phyloP scores from a whole-genome alignment of 768 basidiomycete genomes.

The Mycena albidolilacea region DNA sequence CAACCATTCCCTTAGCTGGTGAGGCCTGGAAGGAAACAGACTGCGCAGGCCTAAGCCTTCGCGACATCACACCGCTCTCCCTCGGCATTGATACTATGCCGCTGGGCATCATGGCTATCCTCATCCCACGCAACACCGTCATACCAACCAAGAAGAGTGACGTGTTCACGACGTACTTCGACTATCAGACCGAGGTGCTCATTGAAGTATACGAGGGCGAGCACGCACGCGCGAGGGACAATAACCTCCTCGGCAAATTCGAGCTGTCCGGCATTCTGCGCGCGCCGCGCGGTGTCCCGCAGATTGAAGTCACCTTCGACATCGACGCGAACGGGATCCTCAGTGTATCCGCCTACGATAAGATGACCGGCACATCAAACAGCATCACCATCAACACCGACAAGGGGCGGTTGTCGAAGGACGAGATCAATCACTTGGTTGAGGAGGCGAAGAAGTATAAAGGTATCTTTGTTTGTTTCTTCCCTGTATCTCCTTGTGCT shows the following conservation, averaged over 20 bases:
- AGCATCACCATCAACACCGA: conserved; percentile 96
- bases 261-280: conserved; percentile 19
- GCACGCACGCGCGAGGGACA: conserved; percentile 22
- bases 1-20: not conserved
- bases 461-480: conserved; percentile 54
- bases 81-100: conserved; percentile 46
- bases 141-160: conserved; percentile 19
- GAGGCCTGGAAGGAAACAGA: not conserved
- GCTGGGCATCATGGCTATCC: conserved; percentile 42
- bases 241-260: conserved; percentile 33
- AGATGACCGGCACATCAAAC: conserved; percentile 95
- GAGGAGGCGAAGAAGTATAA: conserved; percentile 93
- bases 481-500: conserved; percentile 7
- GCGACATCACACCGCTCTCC: conserved; percentile 50
- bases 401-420: conserved; percentile 78
- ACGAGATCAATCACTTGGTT: conserved; percentile 86
- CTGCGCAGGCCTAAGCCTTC: conserved; percentile 1
- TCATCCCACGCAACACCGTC: conserved; percentile 24
- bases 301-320: conserved; percentile 24
- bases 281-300: conserved; percentile 27
- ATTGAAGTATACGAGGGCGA: conserved; percentile 33
- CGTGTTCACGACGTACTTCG: conserved; percentile 20
- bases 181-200: conserved; percentile 23
- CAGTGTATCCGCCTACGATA: conserved; percentile 95
- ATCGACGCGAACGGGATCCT: conserved; percentile 48